These are phyloP conservation scores for Vaccinium corymbosum DNA, from an alignment of 148 eudicot species.

Conservation along the genomic window DNA sequence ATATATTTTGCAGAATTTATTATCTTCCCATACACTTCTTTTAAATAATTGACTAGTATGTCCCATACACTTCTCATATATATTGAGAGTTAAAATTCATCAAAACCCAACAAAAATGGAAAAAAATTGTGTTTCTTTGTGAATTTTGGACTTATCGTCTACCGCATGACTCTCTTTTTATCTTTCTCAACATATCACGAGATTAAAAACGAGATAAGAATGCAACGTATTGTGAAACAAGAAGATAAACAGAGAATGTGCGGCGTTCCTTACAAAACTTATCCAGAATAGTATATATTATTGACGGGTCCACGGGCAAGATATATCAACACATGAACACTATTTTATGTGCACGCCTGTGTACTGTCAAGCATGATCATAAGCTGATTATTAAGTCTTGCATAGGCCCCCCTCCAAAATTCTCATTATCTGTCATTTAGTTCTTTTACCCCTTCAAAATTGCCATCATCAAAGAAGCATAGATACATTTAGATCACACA, in stretches of 20 bases:
- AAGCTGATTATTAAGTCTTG: conserved; percentile 14
- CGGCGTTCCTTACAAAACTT: background rate
- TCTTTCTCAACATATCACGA: background rate
- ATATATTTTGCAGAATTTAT: background rate
- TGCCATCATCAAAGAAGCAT: background rate
- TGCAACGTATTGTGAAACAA: background rate
- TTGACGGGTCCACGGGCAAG: conserved; percentile 16
- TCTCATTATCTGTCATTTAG: background rate
- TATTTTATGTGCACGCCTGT: conserved; percentile 22
- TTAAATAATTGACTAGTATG: background rate
- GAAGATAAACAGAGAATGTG: background rate
- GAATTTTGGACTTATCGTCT: background rate
- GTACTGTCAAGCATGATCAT: conserved; percentile 29
- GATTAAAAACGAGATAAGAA: background rate
- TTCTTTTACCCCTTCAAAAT: background rate
- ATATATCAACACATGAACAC: background rate
- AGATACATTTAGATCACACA: conserved; percentile 13
- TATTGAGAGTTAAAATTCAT: background rate
- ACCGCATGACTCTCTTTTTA: background rate
- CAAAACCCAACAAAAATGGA: background rate
- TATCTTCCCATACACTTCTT: background rate
- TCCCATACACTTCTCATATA: background rate
- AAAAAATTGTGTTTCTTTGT: background rate
- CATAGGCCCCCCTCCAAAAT: background rate
- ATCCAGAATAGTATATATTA: background rate